These are phyloP conservation scores for Bisporella sp. DNA, from an alignment of 2,329 filamentous ascomycete genomes.

Conservation along the genomic window DNA sequence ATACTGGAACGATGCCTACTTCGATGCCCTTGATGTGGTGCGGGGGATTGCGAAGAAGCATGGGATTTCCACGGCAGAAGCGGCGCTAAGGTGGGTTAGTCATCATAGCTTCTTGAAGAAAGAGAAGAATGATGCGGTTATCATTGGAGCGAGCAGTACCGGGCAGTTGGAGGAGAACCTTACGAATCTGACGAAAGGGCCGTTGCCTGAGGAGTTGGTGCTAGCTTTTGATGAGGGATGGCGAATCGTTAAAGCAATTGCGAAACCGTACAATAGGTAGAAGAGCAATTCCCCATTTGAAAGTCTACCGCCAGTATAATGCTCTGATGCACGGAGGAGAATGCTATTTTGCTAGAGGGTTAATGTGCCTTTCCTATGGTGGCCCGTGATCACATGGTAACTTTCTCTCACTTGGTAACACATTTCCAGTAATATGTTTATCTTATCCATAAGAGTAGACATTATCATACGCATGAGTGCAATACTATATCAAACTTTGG, in stretches of 20 bases:
- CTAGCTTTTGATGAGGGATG: constrained; percentile 58
- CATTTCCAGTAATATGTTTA: too few relatives aligned
- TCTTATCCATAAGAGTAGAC: too few relatives aligned
- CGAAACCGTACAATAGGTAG: too few relatives aligned
- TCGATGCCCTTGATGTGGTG: constrained; percentile 52
- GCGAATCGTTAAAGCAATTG: constrained; percentile 19
- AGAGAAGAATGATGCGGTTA: constrained; percentile 33
- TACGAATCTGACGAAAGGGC: constrained; percentile 40
- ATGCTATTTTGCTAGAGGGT: too few relatives aligned
- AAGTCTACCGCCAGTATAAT: too few relatives aligned
- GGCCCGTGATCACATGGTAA: too few relatives aligned
- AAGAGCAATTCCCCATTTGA: too few relatives aligned
- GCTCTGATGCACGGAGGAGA: too few relatives aligned
- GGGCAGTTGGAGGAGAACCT: constrained; percentile 35
- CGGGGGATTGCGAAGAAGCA: constrained; percentile 54
- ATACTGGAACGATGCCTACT: constrained; percentile 58
- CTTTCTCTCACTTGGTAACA: too few relatives aligned
- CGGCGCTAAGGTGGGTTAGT: constrained; percentile 50
- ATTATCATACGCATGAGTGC: too few relatives aligned
- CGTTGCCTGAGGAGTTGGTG: constrained; percentile 57
- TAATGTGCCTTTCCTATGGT: too few relatives aligned
- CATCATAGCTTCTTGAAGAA: constrained; percentile 49
- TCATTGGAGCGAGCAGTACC: constrained; percentile 34
- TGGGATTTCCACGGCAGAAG: constrained; percentile 51
- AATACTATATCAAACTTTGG: too few relatives aligned